These are phyloP conservation scores for Pleurotus cornucopiae DNA, from an alignment of 768 basidiomycete species.

Conservation along the genomic window DNA sequence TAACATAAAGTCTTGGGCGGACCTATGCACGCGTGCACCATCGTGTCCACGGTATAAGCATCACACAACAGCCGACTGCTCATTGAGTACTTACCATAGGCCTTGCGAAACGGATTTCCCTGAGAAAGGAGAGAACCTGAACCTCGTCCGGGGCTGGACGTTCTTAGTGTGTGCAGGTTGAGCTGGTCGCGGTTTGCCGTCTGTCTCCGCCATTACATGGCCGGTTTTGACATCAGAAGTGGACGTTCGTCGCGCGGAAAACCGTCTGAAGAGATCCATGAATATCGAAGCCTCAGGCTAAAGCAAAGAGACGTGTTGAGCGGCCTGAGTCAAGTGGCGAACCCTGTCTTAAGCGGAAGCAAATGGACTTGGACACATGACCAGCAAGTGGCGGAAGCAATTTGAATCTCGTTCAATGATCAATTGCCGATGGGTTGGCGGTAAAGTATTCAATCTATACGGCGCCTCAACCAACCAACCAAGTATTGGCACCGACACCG, in stretches of 20 bases:
- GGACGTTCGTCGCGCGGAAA: neutral
- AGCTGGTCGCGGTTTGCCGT: neutral
- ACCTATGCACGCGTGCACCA: slow-evolving; percentile 17
- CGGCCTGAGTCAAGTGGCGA: no score
- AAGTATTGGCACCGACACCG: no score
- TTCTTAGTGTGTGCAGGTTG: neutral
- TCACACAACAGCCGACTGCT: neutral
- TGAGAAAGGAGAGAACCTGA: neutral
- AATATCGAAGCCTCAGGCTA: no score
- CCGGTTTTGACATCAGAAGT: neutral
- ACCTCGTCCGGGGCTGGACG: neutral
- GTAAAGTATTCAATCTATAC: no score
- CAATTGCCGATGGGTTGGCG: no score
- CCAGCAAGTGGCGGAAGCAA: no score
- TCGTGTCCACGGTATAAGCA: neutral
- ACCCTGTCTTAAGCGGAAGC: no score
- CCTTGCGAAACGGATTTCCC: neutral
- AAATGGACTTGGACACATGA: no score
- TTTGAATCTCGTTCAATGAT: no score
- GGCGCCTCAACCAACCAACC: no score
- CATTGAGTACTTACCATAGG: neutral
- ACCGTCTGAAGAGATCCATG: neutral
- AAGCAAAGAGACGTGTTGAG: no score
- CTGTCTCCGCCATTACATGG: neutral
- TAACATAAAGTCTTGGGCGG: slow-evolving; percentile 47